These are phyloP conservation scores for Prunus mira DNA, from an alignment of 306 rosid genomes.

Conservation along the genomic window DNA sequence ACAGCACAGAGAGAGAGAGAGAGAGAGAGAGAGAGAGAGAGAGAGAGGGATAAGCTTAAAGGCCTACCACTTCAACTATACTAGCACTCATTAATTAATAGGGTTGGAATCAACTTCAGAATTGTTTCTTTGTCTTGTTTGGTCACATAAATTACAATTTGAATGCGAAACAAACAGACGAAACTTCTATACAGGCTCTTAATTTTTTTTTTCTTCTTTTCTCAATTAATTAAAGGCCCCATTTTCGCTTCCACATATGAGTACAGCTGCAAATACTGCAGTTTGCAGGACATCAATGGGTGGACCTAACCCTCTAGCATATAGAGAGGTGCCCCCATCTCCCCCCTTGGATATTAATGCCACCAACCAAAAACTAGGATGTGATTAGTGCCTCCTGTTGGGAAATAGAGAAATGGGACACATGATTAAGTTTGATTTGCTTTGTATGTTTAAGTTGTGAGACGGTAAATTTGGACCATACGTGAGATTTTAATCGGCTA, in stretches of 20 bases:
- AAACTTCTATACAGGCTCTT: slow-evolving; percentile 14
- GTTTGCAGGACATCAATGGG: slow-evolving; percentile 4
- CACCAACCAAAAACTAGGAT: not conserved
- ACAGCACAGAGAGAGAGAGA: not conserved
- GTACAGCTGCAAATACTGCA: slow-evolving; percentile 3
- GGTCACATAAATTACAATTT: slow-evolving; percentile 29
- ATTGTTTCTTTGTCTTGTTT: slow-evolving; percentile 61
- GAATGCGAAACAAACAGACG: slow-evolving; percentile 39
- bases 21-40: not conserved
- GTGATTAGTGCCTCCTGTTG: not conserved
- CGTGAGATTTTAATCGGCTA: too few species aligned
- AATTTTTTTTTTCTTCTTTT: not conserved
- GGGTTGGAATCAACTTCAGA: slow-evolving; percentile 2
- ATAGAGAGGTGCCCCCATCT: not conserved
- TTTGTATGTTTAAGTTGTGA: too few species aligned
- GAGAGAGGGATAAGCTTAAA: slow-evolving; percentile 2
- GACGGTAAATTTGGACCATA: too few species aligned
- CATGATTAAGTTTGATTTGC: not conserved
- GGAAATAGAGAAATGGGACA: slow-evolving; percentile 2
- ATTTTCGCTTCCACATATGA: slow-evolving; percentile 12
- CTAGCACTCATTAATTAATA: not conserved
- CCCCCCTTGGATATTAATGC: not conserved
- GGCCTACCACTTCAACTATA: slow-evolving; percentile 14
- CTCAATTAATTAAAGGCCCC: not conserved
- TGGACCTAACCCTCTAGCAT: not conserved